These are phyloP conservation scores for Immersiella caudata DNA, from an alignment of 495 filamentous ascomycete species.

Conservation along the genomic window DNA sequence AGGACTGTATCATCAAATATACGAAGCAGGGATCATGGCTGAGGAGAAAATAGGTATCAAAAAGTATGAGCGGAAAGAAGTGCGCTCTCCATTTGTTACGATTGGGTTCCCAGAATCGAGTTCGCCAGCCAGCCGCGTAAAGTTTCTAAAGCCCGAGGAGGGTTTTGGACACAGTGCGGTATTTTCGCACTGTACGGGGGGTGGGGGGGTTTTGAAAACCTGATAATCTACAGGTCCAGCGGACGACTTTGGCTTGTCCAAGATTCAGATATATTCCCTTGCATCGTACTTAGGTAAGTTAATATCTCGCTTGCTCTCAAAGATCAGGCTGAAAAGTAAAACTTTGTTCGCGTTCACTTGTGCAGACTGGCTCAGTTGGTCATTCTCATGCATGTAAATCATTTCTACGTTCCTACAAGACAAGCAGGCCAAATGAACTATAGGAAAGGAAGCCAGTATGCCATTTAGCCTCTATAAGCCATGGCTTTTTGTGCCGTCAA, in stretches of 20 bases:
- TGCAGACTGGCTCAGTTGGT: not conserved
- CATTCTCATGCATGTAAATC: conserved; percentile 25
- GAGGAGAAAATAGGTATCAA: not conserved
- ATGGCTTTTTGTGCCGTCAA: conserved; percentile 28
- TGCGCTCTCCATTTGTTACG: not conserved
- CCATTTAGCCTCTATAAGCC: conserved; percentile 21
- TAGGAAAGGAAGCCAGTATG: conserved; percentile 26
- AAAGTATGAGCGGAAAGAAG: not conserved
- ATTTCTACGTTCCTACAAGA: conserved; percentile 35
- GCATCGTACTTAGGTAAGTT: no score
- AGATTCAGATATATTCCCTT: no score
- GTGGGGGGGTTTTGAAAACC: no score
- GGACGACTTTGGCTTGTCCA: no score
- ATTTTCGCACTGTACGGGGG: not conserved
- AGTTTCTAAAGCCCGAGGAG: not conserved
- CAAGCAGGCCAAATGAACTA: conserved; percentile 30
- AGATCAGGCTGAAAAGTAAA: no score
- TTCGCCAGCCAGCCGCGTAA: not conserved
- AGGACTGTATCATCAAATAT: not conserved
- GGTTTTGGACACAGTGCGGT: not conserved
- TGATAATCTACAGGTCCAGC: no score
- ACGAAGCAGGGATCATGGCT: not conserved
- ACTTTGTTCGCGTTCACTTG: not conserved
- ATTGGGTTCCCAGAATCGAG: not conserved
- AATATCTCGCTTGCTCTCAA: no score